Percentiles rank a stretch among this genome's conserved stretches.
Conservation (phyloP, 441 rosid species). For the Populus hybrid region DNA sequence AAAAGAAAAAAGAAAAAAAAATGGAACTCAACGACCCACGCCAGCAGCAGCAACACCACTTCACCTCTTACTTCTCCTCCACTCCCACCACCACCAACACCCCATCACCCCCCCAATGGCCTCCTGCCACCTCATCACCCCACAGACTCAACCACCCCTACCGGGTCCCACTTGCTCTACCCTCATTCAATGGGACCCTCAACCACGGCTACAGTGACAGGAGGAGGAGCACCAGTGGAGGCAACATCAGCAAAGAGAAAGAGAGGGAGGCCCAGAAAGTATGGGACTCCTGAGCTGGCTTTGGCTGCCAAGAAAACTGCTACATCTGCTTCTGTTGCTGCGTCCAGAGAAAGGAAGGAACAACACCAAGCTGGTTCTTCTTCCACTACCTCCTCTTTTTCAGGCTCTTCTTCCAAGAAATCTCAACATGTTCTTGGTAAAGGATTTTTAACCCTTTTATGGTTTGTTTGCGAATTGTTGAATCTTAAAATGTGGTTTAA, state of each 20-base stretch:
- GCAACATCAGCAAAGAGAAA: slow-evolving; percentile 45
- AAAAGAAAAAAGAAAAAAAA: slow-evolving; percentile 9
- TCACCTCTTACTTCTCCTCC: slow-evolving; percentile 44
- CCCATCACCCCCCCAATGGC: slow-evolving; percentile 48
- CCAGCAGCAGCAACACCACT: slow-evolving; percentile 26
- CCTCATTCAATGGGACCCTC: too few species aligned
- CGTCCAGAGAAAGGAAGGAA: neutral
- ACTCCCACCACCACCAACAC: slow-evolving; percentile 12
- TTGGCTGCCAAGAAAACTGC: slow-evolving; percentile 67
- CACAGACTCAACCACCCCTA: neutral
- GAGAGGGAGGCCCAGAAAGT: slow-evolving; percentile 82
- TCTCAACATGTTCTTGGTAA: slow-evolving; percentile 1
- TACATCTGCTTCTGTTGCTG: neutral
- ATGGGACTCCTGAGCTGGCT: slow-evolving; percentile 85
- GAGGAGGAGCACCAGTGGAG: slow-evolving; percentile 38
- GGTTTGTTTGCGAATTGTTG: neutral
- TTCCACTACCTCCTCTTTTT: neutral
- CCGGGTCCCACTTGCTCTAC: slow-evolving; percentile 38
- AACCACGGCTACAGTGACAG: slow-evolving; percentile 42
- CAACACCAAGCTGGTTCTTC: neutral
- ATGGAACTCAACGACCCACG: slow-evolving; percentile 29
- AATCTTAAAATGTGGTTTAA: neutral
- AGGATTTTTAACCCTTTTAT: neutral
- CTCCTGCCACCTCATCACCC: slow-evolving; percentile 31
- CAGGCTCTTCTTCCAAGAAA: neutral